A percentile compares a stretch with the other conserved stretches of the same genome.
phyloP scores from a whole-genome alignment of 768 basidiomycete species.

The Trametes meyenii region DNA sequence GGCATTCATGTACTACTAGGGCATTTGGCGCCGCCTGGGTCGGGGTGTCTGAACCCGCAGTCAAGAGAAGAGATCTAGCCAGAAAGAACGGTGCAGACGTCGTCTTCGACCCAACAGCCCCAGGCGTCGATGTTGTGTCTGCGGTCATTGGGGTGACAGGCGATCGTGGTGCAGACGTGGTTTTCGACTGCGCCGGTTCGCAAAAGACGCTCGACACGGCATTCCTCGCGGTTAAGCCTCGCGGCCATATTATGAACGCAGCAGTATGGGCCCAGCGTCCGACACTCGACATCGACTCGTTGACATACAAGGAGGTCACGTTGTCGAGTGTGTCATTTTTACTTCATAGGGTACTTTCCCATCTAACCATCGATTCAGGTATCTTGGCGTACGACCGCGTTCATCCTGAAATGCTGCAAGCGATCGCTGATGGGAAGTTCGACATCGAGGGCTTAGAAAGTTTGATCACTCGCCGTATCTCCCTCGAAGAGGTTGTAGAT shows the following conservation, averaged over 20 bases:
- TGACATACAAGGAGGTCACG: conserved; percentile 42
- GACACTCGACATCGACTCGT: conserved; percentile 39
- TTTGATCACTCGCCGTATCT: conserved; percentile 46
- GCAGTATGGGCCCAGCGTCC: conserved; percentile 46
- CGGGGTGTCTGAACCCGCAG: conserved; percentile 46
- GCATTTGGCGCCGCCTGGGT: conserved; percentile 35
- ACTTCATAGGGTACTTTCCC: background rate
- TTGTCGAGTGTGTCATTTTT: conserved; percentile 38
- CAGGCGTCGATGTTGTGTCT: conserved; percentile 29
- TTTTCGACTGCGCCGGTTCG: conserved; percentile 50
- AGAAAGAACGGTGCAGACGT: conserved; percentile 41
- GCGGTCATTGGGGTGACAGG: conserved; percentile 33
- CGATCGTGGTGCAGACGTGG: conserved; percentile 45
- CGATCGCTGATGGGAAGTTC: conserved; percentile 44
- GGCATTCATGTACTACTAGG: conserved; percentile 2
- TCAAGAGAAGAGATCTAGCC: conserved; percentile 42
- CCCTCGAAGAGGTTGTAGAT: conserved; percentile 45
- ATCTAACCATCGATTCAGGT: conserved; percentile 27
- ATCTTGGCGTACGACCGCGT: conserved; percentile 43
- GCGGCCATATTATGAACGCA: conserved; percentile 45
- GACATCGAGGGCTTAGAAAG: conserved; percentile 37
- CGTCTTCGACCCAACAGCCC: conserved; percentile 39
- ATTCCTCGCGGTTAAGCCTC: conserved; percentile 39
- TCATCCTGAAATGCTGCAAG: conserved; percentile 43
- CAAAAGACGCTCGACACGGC: conserved; percentile 43